Evolutionary conservation across 768 basidiomycete species (phyloP), one percentile per base, ranked within the genome.

Genomic region (Hygrocybe coccinea): DNA sequence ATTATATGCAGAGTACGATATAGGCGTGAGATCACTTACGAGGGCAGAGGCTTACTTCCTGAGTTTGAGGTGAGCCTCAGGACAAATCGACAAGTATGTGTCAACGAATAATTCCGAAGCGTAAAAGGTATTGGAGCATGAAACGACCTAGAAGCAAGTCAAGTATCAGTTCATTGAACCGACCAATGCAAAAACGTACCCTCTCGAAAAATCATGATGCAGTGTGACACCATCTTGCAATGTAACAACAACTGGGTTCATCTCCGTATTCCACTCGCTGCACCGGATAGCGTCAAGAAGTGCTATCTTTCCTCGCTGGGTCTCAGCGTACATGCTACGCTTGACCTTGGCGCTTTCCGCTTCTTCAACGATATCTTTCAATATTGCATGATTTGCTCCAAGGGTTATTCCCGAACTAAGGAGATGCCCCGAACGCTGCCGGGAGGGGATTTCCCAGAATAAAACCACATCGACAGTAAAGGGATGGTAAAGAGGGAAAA

Each of bases 311-410:
- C 93, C 85, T 47, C 87, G 76, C 58, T 80, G 82, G 4, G 93
- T 95, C 74, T 97, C 92, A 19, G 91, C 91, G 65, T 92, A 97
- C 81, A 97, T 91, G 59, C 82, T 91, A 44, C 92, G 80, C 57
- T 85, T 88, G 21, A 77, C 78, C 69, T 89, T 89, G 10, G 78
- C 78, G 44, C 71, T 74, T 63, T 84, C 83, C 9, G 81, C 79
- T 17, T 79, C 76, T 47, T 81, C 76, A 5, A 93, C 76, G 36
- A 85, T 73, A 47, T 78, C 76, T 15, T 80, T 74, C 55, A 95
- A 74, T 12, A 81, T 70, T 10, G 83, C 89, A 65, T 89, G 86
- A 2, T 76, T 68, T 9, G 89, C 86, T 6, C 91, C 89, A 10
- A 90, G 76, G 14, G 73, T 76, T 21, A 86, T 63, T 5, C 83